Percentiles rank a stretch among this genome's conserved stretches.
Conservation (phyloP, 2,329 filamentous ascomycete genomes). For the Ramularia collo-cygni region DNA sequence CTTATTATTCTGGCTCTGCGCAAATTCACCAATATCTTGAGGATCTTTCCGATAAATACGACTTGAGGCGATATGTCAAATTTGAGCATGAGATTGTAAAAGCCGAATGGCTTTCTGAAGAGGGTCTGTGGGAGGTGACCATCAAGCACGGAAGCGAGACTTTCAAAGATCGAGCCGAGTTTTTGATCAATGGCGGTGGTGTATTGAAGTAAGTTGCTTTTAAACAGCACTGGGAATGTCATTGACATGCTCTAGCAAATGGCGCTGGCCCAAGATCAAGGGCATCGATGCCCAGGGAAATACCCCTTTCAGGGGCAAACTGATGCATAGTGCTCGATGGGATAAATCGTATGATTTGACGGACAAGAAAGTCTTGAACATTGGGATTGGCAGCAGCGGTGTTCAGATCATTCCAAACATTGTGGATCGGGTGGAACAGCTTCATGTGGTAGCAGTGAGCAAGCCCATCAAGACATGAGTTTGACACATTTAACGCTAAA, state of each 20-base stretch:
- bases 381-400: conserved; percentile 32
- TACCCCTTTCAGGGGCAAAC: conserved; percentile 34
- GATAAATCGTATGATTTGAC: conserved; percentile 27
- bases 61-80: conserved; percentile 38
- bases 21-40: conserved; percentile 44
- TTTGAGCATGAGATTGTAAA: conserved; percentile 36
- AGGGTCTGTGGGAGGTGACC: conserved; percentile 29
- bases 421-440: conserved; percentile 14
- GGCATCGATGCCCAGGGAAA: conserved; percentile 32
- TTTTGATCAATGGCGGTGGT: conserved; percentile 26
- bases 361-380: conserved; percentile 33
- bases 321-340: conserved; percentile 35
- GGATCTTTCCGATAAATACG: conserved; percentile 34
- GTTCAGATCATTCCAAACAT: conserved; percentile 36
- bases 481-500: too few species aligned
- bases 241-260: conserved; percentile 31
- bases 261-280: conserved; percentile 35
- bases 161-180: conserved; percentile 26
- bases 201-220: conserved; percentile 12
- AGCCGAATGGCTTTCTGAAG: conserved; percentile 36
- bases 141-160: conserved; percentile 26
- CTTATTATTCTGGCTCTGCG: conserved; percentile 38
- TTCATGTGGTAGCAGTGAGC: too few species aligned
- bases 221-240: conserved; percentile 16
- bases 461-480: too few species aligned